Evolutionary conservation across 768 basidiomycete species (phyloP).

Genomic region (Punctularia strigosozonata): DNA sequence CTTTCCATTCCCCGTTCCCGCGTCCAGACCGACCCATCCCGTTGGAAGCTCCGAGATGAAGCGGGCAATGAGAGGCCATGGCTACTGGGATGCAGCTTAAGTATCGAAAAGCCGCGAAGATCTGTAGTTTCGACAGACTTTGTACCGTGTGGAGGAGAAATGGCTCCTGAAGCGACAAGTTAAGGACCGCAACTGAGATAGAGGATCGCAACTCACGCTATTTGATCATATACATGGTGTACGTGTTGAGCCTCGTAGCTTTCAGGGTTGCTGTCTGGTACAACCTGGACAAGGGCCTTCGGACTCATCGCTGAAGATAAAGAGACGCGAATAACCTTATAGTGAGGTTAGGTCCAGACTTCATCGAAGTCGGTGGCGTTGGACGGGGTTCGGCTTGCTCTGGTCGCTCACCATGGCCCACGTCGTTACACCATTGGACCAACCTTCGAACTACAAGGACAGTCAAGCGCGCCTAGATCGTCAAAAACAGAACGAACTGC

Average conservation of each 20-base stretch:
- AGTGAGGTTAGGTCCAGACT: no score
- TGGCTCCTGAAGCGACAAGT: no score
- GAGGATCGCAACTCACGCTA: no score
- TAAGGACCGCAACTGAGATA: no score
- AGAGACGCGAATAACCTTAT: no score
- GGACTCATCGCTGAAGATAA: neutral
- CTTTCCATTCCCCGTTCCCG: constrained; percentile 96
- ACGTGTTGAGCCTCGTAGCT: constrained; percentile 67
- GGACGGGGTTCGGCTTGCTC: neutral
- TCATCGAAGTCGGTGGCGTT: no score
- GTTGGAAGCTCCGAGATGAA: constrained; percentile 64
- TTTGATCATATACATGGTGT: constrained; percentile 74
- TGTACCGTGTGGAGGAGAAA: constrained; percentile 85
- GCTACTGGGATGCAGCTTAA: constrained; percentile 29
- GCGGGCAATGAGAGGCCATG: constrained; percentile 77
- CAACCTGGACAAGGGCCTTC: neutral
- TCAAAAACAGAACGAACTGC: constrained; percentile 66
- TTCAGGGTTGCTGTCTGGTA: constrained; percentile 18
- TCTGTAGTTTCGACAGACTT: constrained; percentile 31
- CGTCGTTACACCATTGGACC: constrained; percentile 75
- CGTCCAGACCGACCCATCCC: constrained; percentile 84
- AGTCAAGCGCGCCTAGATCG: constrained; percentile 77
- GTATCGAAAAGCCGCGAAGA: neutral
- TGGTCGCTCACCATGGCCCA: constrained; percentile 23
- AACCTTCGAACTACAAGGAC: constrained; percentile 96